Evolutionary conservation across 345 rosid genomes (phyloP).

Genomic region (Salix purpurea): DNA sequence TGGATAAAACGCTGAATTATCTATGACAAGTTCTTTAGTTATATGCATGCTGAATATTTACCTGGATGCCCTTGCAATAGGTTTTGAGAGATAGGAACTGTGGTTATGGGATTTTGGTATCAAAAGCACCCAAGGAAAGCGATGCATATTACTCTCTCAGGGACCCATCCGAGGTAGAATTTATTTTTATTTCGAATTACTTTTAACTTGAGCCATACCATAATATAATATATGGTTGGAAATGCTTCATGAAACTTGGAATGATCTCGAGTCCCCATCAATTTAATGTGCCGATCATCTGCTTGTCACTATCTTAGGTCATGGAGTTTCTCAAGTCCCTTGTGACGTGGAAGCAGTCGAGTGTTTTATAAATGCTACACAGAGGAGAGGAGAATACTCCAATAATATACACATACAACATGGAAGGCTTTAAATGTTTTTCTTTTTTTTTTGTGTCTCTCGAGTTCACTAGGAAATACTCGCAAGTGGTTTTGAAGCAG

Average conservation of each 20-base stretch:
- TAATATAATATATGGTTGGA: too few relatives aligned
- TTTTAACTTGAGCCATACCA: background rate
- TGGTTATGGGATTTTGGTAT: slow-evolving; percentile 82
- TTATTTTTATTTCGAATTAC: background rate
- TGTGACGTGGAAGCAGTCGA: slow-evolving; percentile 65
- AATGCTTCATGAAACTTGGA: background rate
- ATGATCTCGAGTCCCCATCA: background rate
- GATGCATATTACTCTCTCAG: slow-evolving; percentile 76
- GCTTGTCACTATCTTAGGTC: slow-evolving; percentile 43
- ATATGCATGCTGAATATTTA: background rate
- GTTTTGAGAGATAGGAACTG: slow-evolving; percentile 68
- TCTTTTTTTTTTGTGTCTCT: background rate
- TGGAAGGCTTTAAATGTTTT: slow-evolving; percentile 6
- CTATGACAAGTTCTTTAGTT: background rate
- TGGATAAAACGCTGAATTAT: background rate
- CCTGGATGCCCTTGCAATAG: slow-evolving; percentile 29
- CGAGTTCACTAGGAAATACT: slow-evolving; percentile 9
- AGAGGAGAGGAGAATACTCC: slow-evolving; percentile 8
- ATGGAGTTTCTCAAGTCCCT: slow-evolving; percentile 79
- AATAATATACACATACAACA: slow-evolving; percentile 6
- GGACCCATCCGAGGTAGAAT: slow-evolving; percentile 79
- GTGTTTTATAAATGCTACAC: slow-evolving; percentile 21
- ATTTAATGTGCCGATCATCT: background rate
- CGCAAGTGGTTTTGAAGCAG: slow-evolving; percentile 23
- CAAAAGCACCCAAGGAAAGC: slow-evolving; percentile 74